Percentiles rank a stretch among this genome's conserved stretches.
phyloP scores from a whole-genome alignment of 108 stramenopile species.

The Skeletonema tropicum region DNA sequence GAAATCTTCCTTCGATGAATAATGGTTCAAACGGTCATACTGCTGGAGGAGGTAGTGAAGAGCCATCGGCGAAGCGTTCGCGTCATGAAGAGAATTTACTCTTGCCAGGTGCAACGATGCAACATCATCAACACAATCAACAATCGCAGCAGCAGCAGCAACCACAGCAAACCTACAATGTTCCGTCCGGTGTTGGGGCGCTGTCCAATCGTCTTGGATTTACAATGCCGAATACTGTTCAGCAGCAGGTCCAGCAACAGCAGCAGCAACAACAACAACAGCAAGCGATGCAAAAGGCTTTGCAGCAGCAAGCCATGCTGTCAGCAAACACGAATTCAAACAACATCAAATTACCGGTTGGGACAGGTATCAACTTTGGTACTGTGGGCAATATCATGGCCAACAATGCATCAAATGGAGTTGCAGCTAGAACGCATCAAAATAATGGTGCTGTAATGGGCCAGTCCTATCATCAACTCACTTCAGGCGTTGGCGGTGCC shows the following conservation, averaged over 20 bases:
- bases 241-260: constrained; percentile 6
- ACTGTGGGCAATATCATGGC: constrained; percentile 2
- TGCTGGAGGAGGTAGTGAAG: constrained; percentile 2
- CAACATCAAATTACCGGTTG: constrained; percentile 23
- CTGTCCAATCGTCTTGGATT: constrained; percentile 29
- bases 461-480: constrained; percentile 3
- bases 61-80: constrained; percentile 14
- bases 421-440: background rate
- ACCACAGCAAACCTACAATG: constrained; percentile 19
- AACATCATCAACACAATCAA: constrained; percentile 11
- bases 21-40: background rate
- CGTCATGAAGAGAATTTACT: constrained; percentile 4
- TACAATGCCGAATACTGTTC: constrained; percentile 12
- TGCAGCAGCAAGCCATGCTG: constrained; percentile 2
- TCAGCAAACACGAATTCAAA: constrained; percentile 2
- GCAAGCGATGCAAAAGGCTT: background rate
- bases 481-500: background rate
- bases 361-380: constrained; percentile 30
- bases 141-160: constrained; percentile 9
- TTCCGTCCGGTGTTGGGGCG: constrained; percentile 22
- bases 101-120: constrained; percentile 1
- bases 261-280: constrained; percentile 7
- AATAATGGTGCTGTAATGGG: background rate
- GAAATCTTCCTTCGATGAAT: constrained; percentile 18
- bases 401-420: background rate